Conservation (phyloP, 2,329 filamentous ascomycete species). For the Fusarium stilboides region DNA sequence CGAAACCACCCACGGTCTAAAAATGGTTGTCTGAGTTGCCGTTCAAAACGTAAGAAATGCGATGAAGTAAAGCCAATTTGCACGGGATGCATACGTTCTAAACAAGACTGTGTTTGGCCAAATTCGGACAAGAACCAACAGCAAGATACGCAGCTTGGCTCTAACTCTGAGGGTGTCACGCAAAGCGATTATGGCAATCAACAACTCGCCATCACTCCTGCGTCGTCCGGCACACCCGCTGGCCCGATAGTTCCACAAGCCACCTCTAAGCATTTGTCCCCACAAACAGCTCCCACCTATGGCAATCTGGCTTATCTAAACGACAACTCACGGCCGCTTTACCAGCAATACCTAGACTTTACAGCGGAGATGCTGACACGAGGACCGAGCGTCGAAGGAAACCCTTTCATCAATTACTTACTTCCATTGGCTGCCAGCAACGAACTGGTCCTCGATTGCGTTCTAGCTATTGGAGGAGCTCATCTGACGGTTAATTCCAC, state of each 20-base stretch:
- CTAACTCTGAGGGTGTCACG: neutral
- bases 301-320: conserved; percentile 19
- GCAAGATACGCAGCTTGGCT: neutral
- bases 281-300: neutral
- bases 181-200: neutral
- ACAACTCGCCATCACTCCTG: neutral
- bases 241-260: neutral
- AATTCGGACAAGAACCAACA: neutral
- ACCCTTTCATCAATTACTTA: conserved; percentile 20
- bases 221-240: no score
- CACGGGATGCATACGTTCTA: neutral
- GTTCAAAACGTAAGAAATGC: conserved; percentile 27
- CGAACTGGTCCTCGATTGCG: conserved; percentile 8
- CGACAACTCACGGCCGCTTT: conserved; percentile 12
- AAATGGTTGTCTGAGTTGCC: conserved; percentile 17
- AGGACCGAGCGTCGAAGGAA: conserved; percentile 7
- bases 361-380: conserved; percentile 19
- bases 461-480: conserved; percentile 23
- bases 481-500: neutral
- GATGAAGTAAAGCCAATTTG: conserved; percentile 6
- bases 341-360: conserved; percentile 14
- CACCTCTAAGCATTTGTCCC: neutral
- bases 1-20: conserved; percentile 25
- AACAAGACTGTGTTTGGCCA: conserved; percentile 5
- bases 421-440: conserved; percentile 15